These are phyloP conservation scores for Pascua sp. DNA, from an alignment of 1,284 basidiomycete genomes.

Conservation along the genomic window DNA sequence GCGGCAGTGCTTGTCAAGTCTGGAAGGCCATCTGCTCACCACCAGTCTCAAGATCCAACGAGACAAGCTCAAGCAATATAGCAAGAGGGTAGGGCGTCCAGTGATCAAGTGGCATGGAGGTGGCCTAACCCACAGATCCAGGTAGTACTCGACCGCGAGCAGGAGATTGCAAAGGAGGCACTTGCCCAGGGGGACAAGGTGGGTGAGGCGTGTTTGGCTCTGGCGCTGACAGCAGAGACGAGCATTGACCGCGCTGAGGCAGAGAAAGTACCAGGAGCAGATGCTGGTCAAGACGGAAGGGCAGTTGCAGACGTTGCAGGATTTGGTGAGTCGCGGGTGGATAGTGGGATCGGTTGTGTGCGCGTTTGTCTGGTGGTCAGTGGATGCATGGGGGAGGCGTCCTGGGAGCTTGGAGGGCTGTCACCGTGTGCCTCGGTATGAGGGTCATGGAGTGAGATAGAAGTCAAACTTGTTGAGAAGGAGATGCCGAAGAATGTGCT, in stretches of 20 bases:
- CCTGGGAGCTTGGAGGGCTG: not conserved
- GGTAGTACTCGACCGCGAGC: conserved; percentile 77
- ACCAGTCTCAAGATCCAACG: conserved; percentile 85
- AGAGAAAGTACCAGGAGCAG: conserved; percentile 89
- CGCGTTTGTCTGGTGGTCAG: too few relatives aligned
- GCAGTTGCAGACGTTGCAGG: conserved; percentile 84
- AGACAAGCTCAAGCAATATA: conserved; percentile 92
- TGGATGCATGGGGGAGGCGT: not conserved
- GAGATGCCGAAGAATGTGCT: too few relatives aligned
- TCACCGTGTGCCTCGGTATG: too few relatives aligned
- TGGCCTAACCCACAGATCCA: conserved; percentile 64
- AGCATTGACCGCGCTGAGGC: conserved; percentile 78
- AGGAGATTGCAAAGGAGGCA: conserved; percentile 80
- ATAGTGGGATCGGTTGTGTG: not conserved
- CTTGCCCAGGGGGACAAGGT: conserved; percentile 78
- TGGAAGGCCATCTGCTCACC: conserved; percentile 1
- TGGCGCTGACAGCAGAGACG: conserved; percentile 47
- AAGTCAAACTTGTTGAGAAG: too few relatives aligned
- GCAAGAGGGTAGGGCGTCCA: conserved; percentile 67
- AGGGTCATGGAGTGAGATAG: too few relatives aligned
- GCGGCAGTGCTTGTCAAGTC: not conserved
- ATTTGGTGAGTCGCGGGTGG: conserved; percentile 61
- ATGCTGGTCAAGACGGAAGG: conserved; percentile 82
- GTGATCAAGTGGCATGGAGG: not conserved
- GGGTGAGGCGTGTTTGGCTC: not conserved